phyloP scores from a whole-genome alignment of 148 eudicot genomes.

The Camellia granthamiana region DNA sequence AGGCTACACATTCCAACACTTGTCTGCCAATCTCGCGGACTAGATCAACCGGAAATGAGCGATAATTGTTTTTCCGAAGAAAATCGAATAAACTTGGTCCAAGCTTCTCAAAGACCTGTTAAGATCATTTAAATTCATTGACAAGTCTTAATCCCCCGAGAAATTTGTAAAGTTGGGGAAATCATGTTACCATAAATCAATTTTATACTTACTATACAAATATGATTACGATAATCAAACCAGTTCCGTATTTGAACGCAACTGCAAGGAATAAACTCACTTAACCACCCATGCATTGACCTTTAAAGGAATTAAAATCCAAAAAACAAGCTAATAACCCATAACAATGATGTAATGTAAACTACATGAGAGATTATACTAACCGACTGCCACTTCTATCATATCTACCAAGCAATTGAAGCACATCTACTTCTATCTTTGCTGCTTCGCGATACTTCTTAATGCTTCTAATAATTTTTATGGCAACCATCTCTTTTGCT shows the following conservation, averaged over 20 bases:
- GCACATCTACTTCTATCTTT: slow-evolving; percentile 84
- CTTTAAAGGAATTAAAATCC: slow-evolving; percentile 15
- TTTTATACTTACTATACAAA: slow-evolving; percentile 92
- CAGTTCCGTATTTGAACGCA: slow-evolving; percentile 99
- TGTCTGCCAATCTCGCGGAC: slow-evolving; percentile 98
- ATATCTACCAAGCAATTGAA: slow-evolving; percentile 83
- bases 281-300: slow-evolving; percentile 37
- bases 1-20: slow-evolving; percentile 96
- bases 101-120: slow-evolving; percentile 99
- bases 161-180: slow-evolving; percentile 49
- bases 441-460: slow-evolving; percentile 98
- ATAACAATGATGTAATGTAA: not conserved
- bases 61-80: slow-evolving; percentile 98
- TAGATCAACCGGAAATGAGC: slow-evolving; percentile 96
- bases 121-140: slow-evolving; percentile 65
- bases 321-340: slow-evolving; percentile 16
- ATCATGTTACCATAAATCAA: slow-evolving; percentile 41
- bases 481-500: slow-evolving; percentile 63
- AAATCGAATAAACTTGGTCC: slow-evolving; percentile 99
- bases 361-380: slow-evolving; percentile 18
- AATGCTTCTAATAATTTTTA: slow-evolving; percentile 79
- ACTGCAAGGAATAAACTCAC: slow-evolving; percentile 75
- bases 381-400: slow-evolving; percentile 77
- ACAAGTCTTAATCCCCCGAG: slow-evolving; percentile 62
- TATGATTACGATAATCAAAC: slow-evolving; percentile 99